Evolutionary conservation across 176 grass and related monocot species (phyloP).

Genomic region (Aegilops longissima): DNA sequence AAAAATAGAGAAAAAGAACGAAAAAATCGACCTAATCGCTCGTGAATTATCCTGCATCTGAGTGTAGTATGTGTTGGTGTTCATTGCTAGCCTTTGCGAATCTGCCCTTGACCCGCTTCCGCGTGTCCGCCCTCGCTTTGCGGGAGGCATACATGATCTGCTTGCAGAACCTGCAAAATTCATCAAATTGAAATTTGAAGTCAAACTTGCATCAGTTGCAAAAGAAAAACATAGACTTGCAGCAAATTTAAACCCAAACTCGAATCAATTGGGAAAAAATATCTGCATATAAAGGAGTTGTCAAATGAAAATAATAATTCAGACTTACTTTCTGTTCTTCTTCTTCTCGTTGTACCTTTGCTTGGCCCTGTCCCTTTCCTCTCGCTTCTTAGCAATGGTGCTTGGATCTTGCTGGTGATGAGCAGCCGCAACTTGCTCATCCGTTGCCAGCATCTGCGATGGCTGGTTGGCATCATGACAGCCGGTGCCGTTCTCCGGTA

Average conservation of each 20-base stretch:
- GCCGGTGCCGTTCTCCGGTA: neutral
- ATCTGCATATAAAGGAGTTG: neutral
- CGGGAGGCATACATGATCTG: constrained; percentile 50
- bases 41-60: neutral
- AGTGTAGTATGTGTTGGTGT: constrained; percentile 3
- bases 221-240: no score
- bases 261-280: no score
- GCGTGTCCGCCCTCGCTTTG: constrained; percentile 41
- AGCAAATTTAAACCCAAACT: no score
- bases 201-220: neutral
- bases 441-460: neutral
- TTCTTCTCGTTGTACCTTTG: constrained; percentile 54
- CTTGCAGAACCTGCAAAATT: constrained; percentile 34
- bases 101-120: constrained; percentile 39
- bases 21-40: neutral
- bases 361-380: constrained; percentile 51
- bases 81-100: constrained; percentile 39
- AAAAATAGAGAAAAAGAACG: neutral
- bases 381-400: constrained; percentile 5
- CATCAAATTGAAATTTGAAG: neutral
- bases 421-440: neutral
- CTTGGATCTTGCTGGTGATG: neutral
- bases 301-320: neutral
- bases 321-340: constrained; percentile 36
- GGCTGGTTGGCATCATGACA: neutral